Conservation (phyloP, 768 basidiomycete genomes). For the Tephrocybe sp. region DNA sequence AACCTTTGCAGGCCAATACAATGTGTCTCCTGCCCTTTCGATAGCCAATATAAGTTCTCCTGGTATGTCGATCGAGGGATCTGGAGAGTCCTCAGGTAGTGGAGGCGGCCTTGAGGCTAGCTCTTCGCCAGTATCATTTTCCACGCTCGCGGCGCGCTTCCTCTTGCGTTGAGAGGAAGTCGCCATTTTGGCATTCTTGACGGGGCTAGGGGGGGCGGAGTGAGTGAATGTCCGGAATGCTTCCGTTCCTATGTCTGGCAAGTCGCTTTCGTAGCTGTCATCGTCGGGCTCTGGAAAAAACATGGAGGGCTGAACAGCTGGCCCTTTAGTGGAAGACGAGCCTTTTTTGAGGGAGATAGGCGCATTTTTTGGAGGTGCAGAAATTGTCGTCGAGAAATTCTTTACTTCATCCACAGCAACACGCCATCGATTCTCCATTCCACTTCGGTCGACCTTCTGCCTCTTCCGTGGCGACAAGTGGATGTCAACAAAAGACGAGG, state of each 20-base stretch:
- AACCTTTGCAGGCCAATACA: constrained; percentile 72
- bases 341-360: neutral
- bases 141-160: too few species aligned
- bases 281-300: constrained; percentile 21
- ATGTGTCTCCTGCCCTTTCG: constrained; percentile 30
- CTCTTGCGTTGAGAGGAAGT: constrained; percentile 24
- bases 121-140: too few species aligned
- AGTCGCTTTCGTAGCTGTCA: constrained; percentile 36
- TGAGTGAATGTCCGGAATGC: constrained; percentile 13
- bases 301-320: neutral
- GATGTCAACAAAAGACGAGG: constrained; percentile 3
- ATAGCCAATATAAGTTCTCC: constrained; percentile 67
- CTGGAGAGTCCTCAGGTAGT: constrained; percentile 33
- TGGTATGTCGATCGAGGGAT: constrained; percentile 55
- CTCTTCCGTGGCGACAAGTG: constrained; percentile 45
- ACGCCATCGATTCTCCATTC: constrained; percentile 44
- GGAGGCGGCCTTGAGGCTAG: constrained; percentile 31
- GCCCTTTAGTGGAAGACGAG: neutral
- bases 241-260: constrained; percentile 38
- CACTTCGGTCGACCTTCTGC: constrained; percentile 33
- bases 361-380: neutral
- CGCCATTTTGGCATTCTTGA: constrained; percentile 1
- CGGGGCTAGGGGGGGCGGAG: constrained; percentile 13
- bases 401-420: constrained; percentile 46
- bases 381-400: too few species aligned